phyloP scores from a whole-genome alignment of 805 yeast genomes.

The Yamadazyma insecticola region DNA sequence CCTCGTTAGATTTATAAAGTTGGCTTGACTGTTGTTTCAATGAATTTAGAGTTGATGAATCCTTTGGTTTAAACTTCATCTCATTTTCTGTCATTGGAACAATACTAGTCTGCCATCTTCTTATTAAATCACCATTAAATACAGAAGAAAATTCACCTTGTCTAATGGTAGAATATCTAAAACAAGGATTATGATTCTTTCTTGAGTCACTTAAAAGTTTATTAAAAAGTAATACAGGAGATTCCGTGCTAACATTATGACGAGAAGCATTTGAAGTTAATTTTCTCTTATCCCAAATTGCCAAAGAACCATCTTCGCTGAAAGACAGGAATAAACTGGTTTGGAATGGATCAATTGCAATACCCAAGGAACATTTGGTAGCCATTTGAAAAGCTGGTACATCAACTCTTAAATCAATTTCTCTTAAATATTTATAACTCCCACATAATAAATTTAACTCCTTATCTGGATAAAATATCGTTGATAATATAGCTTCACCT shows the following conservation, averaged over 20 bases:
- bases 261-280: constrained; percentile 23
- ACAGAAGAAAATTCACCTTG: constrained; percentile 74
- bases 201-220: constrained; percentile 60
- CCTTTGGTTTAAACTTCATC: constrained; percentile 3
- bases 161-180: constrained; percentile 61
- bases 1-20: constrained; percentile 39
- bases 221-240: constrained; percentile 56
- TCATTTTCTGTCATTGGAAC: constrained; percentile 33
- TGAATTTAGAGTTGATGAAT: constrained; percentile 13
- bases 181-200: constrained; percentile 58
- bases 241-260: constrained; percentile 32
- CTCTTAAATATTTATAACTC: constrained; percentile 71
- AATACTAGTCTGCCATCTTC: constrained; percentile 75
- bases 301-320: constrained; percentile 79
- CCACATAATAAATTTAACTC: constrained; percentile 61
- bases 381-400: constrained; percentile 70
- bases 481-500: constrained; percentile 70
- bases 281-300: constrained; percentile 77
- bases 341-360: constrained; percentile 66
- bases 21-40: constrained; percentile 34
- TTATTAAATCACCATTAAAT: constrained; percentile 69
- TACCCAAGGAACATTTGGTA: constrained; percentile 65
- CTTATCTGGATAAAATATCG: constrained; percentile 60
- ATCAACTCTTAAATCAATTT: constrained; percentile 65
- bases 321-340: constrained; percentile 65